Evolutionary conservation across 2,329 filamentous ascomycete genomes (phyloP), one percentile per base, ranked within the genome.

Genomic region (Trichoderma sp.): DNA sequence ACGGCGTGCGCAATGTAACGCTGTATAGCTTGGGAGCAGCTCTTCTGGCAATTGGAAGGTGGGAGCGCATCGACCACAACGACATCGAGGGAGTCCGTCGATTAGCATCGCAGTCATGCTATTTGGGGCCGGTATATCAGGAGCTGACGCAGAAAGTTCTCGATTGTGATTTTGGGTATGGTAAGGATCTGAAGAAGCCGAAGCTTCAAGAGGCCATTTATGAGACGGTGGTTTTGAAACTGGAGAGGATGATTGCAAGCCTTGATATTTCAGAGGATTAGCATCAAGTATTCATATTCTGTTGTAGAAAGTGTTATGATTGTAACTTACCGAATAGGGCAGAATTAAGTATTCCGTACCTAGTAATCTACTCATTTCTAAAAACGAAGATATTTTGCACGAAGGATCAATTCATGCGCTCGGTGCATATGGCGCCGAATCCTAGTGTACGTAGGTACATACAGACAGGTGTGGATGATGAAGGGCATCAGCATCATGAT

Each of bases 201-300:
- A 63, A 45, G 7, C 59, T 63, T 19, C 59, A 53, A 22, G 45
- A 63, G 7, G 59, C 59, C 2, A 29, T 63, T 10, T 63, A 63
- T 17, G 59, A 63, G 17, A 39, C 8, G 22, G 59, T 63, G 4
- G 7, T 53, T 4, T 25, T 63, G 5, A 45, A 63, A 15, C 22
- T 63, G 9, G 59, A 63, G 45, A 53, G 45, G 32, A 63, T 63
- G 59, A 63, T 63, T 53, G 59, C 59, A 9, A 53, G 45, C 4
- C 45, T 63, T 2, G 59, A 63, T 29, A 53, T 63, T 7, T 63
- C 59, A 29, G 32, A 5, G 10, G 45, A 63, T 1, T 52, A 17
- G 25, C 15, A 22, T n/a, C 1, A 52, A 12, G 3, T 29, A 29
- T 53, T 2, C 8, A n/a, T 19, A 19, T 29, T 10, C 9, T 17